Base-by-base conservation (phyloP, 2,329 filamentous ascomycete genomes). In the Penicillium sumatraense region DNA sequence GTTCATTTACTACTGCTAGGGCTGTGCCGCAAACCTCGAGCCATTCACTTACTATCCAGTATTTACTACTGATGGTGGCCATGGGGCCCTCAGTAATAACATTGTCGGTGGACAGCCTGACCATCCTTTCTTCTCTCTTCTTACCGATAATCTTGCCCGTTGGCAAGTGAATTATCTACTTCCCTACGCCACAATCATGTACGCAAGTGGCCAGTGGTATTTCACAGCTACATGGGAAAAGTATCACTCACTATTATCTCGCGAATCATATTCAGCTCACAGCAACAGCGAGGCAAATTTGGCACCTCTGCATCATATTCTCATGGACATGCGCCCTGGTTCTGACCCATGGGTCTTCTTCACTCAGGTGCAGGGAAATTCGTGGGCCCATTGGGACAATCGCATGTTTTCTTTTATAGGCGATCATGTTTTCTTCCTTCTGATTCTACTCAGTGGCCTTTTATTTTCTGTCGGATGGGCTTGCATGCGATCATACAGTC, bases 371-470 rank as follows among this genome's bases (percentile, higher is more conserved):
- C 20, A 35, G 11, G 49, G 49, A 5, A 41, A 52, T 16, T 52
- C 49, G n/a, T 52, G 49, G 49, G 49, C 49, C 2, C 21, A 52
- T 21, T 52, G 49, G 49, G 49, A 52, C 31, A 42, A 52, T 10
- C 26, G 27, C 13, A 23, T 52, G 21, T 31, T 52, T 21, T 42
- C 26, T 14, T 6, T 31, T 14, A 45, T 52, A 11, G 49, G 49
- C 1, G 49, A 52, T 21, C 14, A 53, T 26, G 49, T 49, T 18
- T 26, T 40, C 9, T 42, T 20, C 29, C 36, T 49, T 38, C n/a
- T 41, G 13, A 21, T 50, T 9, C 14, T 46, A 4, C 13, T 46
- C 14, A 18, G 7, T 5, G 16, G n/a, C 13, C 3, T 46, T 20
- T 24, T 21, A n/a, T 20, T 31, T 21, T 13, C 21, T 11, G 6